Base-by-base conservation (phyloP, 805 yeast species). In the Tetrapisispora fleetii region DNA sequence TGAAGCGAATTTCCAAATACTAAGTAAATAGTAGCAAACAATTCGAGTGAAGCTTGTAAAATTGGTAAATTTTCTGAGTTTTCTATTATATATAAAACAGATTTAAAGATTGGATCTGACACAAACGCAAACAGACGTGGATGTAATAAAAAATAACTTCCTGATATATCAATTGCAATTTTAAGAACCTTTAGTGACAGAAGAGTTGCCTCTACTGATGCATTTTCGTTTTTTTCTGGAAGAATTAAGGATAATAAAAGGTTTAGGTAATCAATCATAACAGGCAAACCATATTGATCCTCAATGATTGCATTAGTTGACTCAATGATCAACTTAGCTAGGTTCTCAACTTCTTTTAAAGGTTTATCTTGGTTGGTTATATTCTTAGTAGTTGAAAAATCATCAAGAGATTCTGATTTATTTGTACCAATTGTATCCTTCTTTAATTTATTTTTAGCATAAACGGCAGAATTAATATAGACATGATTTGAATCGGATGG, bases 101-200 rank as follows among this genome's bases (percentile, higher is more conserved):
- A 85, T 60, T 88, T 90, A 63, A 86, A 85, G 16, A 89, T 76
- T 13, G 84, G 81, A 58, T 86, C 91, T 1, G 89, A 77, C 10
- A 86, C 75, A 28, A 87, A 67, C n/a, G 74, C 74, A 62, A 86
- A 74, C 40, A 88, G 67, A 2, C 81, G 71, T 2, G 83, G 79
- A 58, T 85, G 91, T 6, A 64, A 55, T 2, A 75, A 67, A 46
- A 88, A 73, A 24, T 67, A 60, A 43, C 70, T 66, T 1, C 96
- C 96, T 9, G 89, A 73, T 7, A 85, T 82, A 64, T 91, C 96
- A 46, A 91, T 73, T 1, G 91, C 84, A 0, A 83, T 81, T 46
- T 79, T 80, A 39, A 91, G 70, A 38, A 91, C 73, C 18, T 81
- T 74, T 35, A 91, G 67, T 0, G 95, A 90, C 65, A 90, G 79